Percentiles rank a stretch among this genome's conserved stretches.
Evolutionary conservation across 2,329 filamentous ascomycete species (phyloP).

Genomic region (Ascochyta viciae-villosae): DNA sequence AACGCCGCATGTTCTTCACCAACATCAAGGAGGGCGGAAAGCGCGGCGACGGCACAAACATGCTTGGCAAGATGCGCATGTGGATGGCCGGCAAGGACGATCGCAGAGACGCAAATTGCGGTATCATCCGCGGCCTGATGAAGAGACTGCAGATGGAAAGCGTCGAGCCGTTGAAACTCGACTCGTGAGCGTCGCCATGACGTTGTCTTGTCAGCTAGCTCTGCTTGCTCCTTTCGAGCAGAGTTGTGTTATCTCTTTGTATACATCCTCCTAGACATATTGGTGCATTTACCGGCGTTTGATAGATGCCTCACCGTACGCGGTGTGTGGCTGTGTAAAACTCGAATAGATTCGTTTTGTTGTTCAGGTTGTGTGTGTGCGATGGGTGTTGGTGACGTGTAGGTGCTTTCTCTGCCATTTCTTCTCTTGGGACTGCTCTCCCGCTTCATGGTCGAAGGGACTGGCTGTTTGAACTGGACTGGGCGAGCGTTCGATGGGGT

Average conservation of each 20-base stretch:
- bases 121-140: slow-evolving; percentile 29
- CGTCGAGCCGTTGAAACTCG: slow-evolving; percentile 26
- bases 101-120: slow-evolving; percentile 29
- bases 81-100: slow-evolving; percentile 31
- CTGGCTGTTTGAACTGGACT: no score
- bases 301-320: slow-evolving; percentile 11
- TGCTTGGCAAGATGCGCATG: slow-evolving; percentile 32
- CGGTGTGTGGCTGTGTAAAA: slow-evolving; percentile 12
- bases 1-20: slow-evolving; percentile 38
- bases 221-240: not conserved
- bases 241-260: not conserved
- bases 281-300: slow-evolving; percentile 12
- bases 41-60: slow-evolving; percentile 29
- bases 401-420: not conserved
- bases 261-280: not conserved
- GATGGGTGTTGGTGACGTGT: not conserved
- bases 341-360: not conserved
- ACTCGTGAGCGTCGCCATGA: not conserved
- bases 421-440: not conserved
- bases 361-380: not conserved
- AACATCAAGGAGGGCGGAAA: slow-evolving; percentile 38
- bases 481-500: no score
- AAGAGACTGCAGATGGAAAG: slow-evolving; percentile 37
- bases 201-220: no score
- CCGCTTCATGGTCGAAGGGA: no score